Base-by-base conservation (phyloP, 257 asterid genomes). In the Ilex asprella region DNA sequence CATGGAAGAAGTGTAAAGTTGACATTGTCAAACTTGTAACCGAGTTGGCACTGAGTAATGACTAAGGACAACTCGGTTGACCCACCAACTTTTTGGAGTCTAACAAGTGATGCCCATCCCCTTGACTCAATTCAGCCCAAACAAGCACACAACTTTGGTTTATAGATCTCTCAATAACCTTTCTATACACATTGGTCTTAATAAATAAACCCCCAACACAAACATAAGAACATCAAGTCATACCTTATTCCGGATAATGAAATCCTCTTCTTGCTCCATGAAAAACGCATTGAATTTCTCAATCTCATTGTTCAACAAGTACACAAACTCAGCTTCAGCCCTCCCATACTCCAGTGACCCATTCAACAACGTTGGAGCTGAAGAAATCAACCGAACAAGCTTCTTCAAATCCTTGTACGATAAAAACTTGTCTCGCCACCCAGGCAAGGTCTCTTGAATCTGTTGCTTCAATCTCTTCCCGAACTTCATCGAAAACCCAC, bases 391-490 rank as follows among this genome's bases (percentile, higher is more conserved):
- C 30, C 70, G 81, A 51, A 92, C 82, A 2, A 93, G 80, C 78
- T 84, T 82, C 81, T 93, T 93, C 66, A 89, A 60, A 27, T 82
- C 86, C 77, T 93, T 93, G 75, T 93, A 93, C 0, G 94, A 84
- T 62, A 87, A 54, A 55, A 66, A 93, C n/a, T 89, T 79, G 61
- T 89, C 87, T 14, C 81, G 72, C 97, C 97, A 89, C 8, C 76
- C 94, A 10, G 96, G 92, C 79, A 89, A 63, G 55, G 90, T 82
- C 66, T 87, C 94, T 64, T 89, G 74, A 32, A 77, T 81, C 12
- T 89, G 97, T 63, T 73, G 79, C 76, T 93, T 85, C 84, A 93
- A 72, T 68, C 95, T 75, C 84, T 93, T 93, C 13, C 99, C 97
- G 43, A 93, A 89, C 75, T 93, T 93, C 99, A 93, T 92, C 41